Evolutionary conservation across 169 alveolate genomes (phyloP), one percentile per base, ranked within the genome.

Genomic region (Cryptosporidium bovis): DNA sequence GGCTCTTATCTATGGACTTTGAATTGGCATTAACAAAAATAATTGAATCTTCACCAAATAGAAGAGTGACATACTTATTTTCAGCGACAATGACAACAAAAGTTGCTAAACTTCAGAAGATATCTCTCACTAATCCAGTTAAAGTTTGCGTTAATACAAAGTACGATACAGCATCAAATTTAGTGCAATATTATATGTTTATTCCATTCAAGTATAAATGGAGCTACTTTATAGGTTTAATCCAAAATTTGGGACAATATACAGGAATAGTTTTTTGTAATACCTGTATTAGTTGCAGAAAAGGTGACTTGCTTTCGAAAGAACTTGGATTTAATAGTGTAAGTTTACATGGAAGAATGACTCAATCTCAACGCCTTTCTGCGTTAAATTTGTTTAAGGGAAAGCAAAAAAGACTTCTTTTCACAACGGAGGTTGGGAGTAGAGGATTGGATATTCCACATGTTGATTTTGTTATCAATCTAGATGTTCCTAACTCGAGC

Each of bases 41-140:
- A 33, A 90, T 98, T 44, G 92, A 94, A 33, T 96, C 94, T 46
- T 90, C 94, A 3, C 99, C 99, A 18, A 91, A 93, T 24, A 97
- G 95, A 31, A 91, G 99, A 89, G 95, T 91, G 66, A 98, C 99
- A 18, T 97, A 92, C 90, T 95, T 98, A 82, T 98, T 97, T 92
- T 96, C 99, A 29, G 99, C 99, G 12, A 98, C 99, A 0, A 98
- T 98, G 99, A 98, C 99, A 13, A 94, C 95, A 68, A 98, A 97
- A 92, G 99, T 97, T 16, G 93, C 98, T 36, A 98, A 98, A 93
- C 92, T 98, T 66, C 97, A 97, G 89, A 95, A 98, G 90, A 99
- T 99, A 4, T 97, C 99, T 10, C 93, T 98, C 46, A 95, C 95
- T 71, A 95, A 97, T 87, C 99, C 99, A 15, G 98, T 97, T 1